These are phyloP conservation scores for Colletotrichum sp. DNA, from an alignment of 2,329 filamentous ascomycete genomes.

Conservation along the genomic window DNA sequence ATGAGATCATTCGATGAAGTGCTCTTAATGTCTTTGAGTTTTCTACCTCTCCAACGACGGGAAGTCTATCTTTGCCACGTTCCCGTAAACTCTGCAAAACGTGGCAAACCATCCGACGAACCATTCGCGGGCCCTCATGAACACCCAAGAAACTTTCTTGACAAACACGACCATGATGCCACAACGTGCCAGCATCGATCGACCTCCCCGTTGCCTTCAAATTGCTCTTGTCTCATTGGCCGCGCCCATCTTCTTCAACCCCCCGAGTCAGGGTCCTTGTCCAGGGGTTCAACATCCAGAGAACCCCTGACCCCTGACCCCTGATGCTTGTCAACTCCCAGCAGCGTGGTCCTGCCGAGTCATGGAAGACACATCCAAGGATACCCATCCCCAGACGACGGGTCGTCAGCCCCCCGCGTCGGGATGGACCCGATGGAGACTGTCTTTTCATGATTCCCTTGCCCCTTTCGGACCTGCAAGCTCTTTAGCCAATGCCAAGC, in stretches of 20 bases:
- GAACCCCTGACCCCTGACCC: background rate
- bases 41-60: background rate
- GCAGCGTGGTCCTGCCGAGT: background rate
- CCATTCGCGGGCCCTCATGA: background rate
- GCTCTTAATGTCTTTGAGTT: background rate
- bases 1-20: background rate
- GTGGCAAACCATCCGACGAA: background rate
- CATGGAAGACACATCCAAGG: background rate
- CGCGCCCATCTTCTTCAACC: background rate
- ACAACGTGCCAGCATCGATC: background rate
- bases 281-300: background rate
- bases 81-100: background rate
- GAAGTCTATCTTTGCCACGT: background rate
- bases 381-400: background rate
- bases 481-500: slow-evolving; percentile 3
- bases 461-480: background rate
- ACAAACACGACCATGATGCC: background rate
- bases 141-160: background rate
- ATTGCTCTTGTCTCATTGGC: background rate
- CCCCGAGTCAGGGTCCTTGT: background rate
- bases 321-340: background rate
- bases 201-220: background rate
- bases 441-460: background rate
- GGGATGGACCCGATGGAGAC: background rate
- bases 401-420: background rate